Base-by-base conservation (phyloP, 768 basidiomycete genomes). In the Mycena venus region DNA sequence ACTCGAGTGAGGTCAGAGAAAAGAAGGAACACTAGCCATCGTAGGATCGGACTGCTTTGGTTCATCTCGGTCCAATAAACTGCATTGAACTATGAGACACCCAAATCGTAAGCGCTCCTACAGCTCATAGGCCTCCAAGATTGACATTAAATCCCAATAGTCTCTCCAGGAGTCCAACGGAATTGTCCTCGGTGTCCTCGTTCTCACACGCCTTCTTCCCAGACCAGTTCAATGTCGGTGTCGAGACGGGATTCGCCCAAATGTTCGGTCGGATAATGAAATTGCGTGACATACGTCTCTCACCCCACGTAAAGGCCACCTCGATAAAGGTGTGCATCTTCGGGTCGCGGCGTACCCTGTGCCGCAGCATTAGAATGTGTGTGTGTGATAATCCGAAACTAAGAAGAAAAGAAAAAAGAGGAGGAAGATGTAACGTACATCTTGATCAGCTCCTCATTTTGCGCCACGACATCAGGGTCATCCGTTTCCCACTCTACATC, bases 371-470 rank as follows among this genome's bases (percentile, higher is more conserved):
- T n/a, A n/a, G n/a, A n/a, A n/a, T n/a, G n/a, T n/a, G n/a, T n/a
- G n/a, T n/a, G n/a, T n/a, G n/a, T n/a, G n/a, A n/a, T n/a, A n/a
- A 49, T 10, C 8, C 14, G 47, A 49, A 49, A 6, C 9, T 49
- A 4, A 49, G 47, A 4, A 25, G 47, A 19, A 3, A 8, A n/a
- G 34, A 1, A 27, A 42, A 66, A 3, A 25, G 25, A 51, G 3
- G 42, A 47, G 15, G 7, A 31, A 19, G 25, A 25, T 8, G 3
- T 3, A 11, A 58, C 59, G 19, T 58, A 75, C 74, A 75, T 68
- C 7, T 36, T 58, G 15, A 75, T 75, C 58, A 75, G 31, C 60
- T 71, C 74, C 21, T 71, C 40, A 59, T 71, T 75, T n/a, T 71
- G 58, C 36, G 74, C 70, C 29, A 69, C 51, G 40, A 72, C 56